Percentiles rank a stretch among this genome's conserved stretches.
Evolutionary conservation across 257 asterid genomes (phyloP).

Genomic region (Fraxinus pennsylvanica): DNA sequence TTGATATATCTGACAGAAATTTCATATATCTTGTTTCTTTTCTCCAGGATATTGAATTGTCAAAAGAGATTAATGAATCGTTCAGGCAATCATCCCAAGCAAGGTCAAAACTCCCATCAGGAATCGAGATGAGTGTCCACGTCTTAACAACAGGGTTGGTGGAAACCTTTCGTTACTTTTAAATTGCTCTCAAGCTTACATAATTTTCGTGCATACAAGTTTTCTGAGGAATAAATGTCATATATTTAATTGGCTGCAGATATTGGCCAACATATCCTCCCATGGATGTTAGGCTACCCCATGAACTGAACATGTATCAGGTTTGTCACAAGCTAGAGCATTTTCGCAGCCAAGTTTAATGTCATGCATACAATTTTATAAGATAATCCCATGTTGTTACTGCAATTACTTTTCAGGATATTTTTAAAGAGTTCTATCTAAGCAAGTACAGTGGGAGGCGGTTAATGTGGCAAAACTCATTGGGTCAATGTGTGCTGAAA

Average conservation of each 20-base stretch:
- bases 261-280: conserved; percentile 99
- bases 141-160: conserved; percentile 93
- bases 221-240: background rate
- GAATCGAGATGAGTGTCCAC: conserved; percentile 99
- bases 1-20: background rate
- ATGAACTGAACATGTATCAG: conserved; percentile 96
- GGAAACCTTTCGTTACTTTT: background rate
- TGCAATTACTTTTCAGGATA: conserved; percentile 57
- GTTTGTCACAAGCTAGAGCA: conserved; percentile 38
- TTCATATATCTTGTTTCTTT: background rate
- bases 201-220: background rate
- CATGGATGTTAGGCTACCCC: conserved; percentile 95
- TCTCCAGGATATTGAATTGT: conserved; percentile 78
- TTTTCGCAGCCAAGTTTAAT: background rate
- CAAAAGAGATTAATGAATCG: conserved; percentile 95
- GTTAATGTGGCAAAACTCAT: conserved; percentile 97
- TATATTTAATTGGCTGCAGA: conserved; percentile 44
- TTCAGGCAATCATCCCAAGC: conserved; percentile 99
- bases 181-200: conserved; percentile 2
- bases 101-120: conserved; percentile 93
- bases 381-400: conserved; percentile 7
- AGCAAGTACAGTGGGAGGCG: conserved; percentile 98
- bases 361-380: conserved; percentile 18
- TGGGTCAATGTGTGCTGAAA: conserved; percentile 94
- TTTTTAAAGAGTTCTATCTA: conserved; percentile 88